Evolutionary conservation across 805 yeast species (phyloP).

Genomic region (Suhomyces pyralidae): DNA sequence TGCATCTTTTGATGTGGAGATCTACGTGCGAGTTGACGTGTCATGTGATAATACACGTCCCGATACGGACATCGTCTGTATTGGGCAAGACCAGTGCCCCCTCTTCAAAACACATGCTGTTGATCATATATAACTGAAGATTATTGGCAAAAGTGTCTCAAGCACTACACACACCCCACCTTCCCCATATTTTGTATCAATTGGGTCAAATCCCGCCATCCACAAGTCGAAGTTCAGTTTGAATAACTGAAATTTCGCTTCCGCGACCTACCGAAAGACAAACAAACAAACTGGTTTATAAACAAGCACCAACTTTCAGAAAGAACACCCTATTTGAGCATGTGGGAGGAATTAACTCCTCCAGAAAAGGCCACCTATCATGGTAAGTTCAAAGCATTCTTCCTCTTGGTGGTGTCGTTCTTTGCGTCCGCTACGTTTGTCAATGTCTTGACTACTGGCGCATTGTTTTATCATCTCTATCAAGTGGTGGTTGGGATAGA

Average conservation of each 20-base stretch:
- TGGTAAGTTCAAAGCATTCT: slow-evolving; percentile 16
- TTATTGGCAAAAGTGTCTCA: too few species aligned
- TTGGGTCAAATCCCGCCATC: too few species aligned
- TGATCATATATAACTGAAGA: too few species aligned
- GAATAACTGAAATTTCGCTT: background rate
- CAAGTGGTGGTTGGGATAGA: slow-evolving; percentile 30
- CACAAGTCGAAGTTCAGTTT: too few species aligned
- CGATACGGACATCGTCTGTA: background rate
- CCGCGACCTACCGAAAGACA: background rate
- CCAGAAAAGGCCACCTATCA: slow-evolving; percentile 21
- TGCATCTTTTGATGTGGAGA: background rate
- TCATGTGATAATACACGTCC: background rate
- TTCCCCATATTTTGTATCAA: too few species aligned
- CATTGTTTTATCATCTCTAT: slow-evolving; percentile 29
- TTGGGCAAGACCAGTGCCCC: background rate
- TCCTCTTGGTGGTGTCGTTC: slow-evolving; percentile 22
- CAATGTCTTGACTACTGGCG: slow-evolving; percentile 20
- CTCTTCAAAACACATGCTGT: too few species aligned
- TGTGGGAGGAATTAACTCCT: slow-evolving; percentile 24
- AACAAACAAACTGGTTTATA: background rate
- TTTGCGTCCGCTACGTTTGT: slow-evolving; percentile 31
- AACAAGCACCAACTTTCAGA: background rate
- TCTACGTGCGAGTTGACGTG: background rate
- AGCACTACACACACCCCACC: too few species aligned
- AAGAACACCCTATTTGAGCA: background rate